Percentiles rank a stretch among this genome's conserved stretches.
These are phyloP conservation scores for Aureococcus anophagefferens DNA, from an alignment of 108 stramenopile species.

Conservation along the genomic window DNA sequence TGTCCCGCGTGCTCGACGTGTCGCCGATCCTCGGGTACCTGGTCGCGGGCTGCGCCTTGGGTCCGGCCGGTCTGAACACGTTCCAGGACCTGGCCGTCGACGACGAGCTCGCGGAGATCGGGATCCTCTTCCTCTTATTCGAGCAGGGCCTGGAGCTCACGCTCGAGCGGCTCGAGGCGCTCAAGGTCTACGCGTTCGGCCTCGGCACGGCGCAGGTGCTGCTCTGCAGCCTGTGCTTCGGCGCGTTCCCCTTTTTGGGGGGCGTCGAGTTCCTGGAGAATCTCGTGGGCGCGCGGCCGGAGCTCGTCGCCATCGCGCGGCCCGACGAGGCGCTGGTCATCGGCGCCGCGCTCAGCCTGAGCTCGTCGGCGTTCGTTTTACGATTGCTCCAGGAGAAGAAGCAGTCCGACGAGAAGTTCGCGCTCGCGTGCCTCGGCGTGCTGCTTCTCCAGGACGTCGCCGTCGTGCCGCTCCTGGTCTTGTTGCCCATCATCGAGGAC, in stretches of 20 bases:
- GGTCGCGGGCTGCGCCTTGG: constrained; percentile 18
- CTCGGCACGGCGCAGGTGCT: constrained; percentile 30
- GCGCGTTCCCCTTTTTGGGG: constrained; percentile 29
- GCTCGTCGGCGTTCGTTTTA: constrained; percentile 31
- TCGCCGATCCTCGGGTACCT: constrained; percentile 36
- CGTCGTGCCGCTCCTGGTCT: constrained; percentile 34
- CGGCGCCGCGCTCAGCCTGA: constrained; percentile 26
- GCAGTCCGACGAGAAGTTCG: constrained; percentile 10
- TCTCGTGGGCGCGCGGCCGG: constrained; percentile 18
- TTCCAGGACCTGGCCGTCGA: constrained; percentile 27
- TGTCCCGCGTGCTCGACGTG: constrained; percentile 26
- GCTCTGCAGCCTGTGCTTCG: constrained; percentile 28
- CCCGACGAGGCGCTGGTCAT: constrained; percentile 35
- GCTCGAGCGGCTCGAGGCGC: constrained; percentile 23
- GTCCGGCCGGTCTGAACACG: constrained; percentile 22
- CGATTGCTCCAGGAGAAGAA: constrained; percentile 34
- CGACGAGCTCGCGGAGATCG: constrained; percentile 29
- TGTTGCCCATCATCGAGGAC: constrained; percentile 30
- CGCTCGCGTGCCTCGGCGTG: constrained; percentile 25
- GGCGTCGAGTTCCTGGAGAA: constrained; percentile 28
- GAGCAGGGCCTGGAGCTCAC: constrained; percentile 44
- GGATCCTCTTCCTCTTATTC: constrained; percentile 32
- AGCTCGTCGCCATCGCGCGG: constrained; percentile 26
- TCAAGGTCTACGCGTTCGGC: constrained; percentile 33
- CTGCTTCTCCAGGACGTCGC: constrained; percentile 37